Percentiles rank a stretch among this genome's conserved stretches.
Evolutionary conservation across 179 eudicot species (phyloP).

Genomic region (Actinidia arguta): DNA sequence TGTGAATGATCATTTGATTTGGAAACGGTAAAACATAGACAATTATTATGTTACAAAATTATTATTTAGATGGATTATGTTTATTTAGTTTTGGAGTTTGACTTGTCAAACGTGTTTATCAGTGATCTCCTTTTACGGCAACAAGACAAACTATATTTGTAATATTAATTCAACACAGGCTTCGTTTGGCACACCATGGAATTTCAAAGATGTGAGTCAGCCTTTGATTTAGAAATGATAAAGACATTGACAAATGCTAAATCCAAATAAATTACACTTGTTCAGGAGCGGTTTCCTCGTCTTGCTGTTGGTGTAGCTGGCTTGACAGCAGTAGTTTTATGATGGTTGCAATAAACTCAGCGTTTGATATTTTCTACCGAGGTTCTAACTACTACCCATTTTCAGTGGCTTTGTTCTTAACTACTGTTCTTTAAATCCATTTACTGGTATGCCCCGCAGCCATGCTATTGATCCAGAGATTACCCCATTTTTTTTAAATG

Average conservation of each 20-base stretch:
- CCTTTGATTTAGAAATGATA: neutral
- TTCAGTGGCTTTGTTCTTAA: neutral
- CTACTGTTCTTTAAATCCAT: neutral
- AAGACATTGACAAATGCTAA: neutral
- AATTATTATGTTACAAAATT: no score
- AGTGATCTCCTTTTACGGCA: no score
- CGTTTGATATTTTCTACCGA: neutral
- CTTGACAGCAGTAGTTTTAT: neutral
- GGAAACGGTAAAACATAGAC: no score
- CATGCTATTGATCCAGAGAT: no score
- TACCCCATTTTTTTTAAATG: no score
- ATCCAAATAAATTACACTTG: neutral
- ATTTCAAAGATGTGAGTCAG: neutral
- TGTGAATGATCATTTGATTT: neutral
- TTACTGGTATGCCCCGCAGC: neutral
- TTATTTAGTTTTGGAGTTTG: no score
- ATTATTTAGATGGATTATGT: no score
- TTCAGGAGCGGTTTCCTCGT: neutral
- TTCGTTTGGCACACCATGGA: neutral
- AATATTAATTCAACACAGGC: no score
- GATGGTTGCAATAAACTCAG: neutral
- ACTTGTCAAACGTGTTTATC: no score
- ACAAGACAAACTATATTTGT: no score
- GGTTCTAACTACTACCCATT: neutral
- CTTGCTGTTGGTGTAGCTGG: constrained; percentile 11